Base-by-base conservation (phyloP, 108 stramenopile genomes). In the Mediolabrus comicus region DNA sequence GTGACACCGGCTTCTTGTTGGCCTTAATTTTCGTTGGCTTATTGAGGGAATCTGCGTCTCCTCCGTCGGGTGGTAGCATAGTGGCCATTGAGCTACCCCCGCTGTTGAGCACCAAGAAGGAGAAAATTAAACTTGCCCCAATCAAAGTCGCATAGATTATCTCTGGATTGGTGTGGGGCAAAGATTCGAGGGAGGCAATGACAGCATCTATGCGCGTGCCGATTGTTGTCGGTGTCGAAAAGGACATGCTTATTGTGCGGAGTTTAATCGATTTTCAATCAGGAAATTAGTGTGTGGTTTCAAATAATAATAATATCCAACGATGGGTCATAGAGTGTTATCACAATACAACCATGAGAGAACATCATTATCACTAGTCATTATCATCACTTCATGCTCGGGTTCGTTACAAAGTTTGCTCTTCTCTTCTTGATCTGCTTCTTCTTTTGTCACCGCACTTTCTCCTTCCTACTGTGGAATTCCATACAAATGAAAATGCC, bases 91-190 rank as follows among this genome's bases (percentile, higher is more conserved):
- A 70, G n/a, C 75, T 58, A 1, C 75, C 70, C 11, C 78, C 72
- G 65, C 72, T 74, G 34, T 87, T 87, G 53, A 92, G 60, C 51
- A 92, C 67, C 13, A 79, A 74, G 67, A 84, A 74, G 36, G 83
- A 82, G 46, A 92, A 60, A 8, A 75, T 72, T 9, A 90, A 67
- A 26, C 86, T 88, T 3, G 77, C 64, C 2, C 72, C 86, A 54
- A 93, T 88, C 41, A 87, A 81, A 54, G 83, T 36, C 31, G 59
- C 74, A 63, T 93, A 93, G 41, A 93, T 25, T 30, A 43, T 43
- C 41, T 43, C 41, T 19, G 41, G 41, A 35, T 90, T 84, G 19
- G 83, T 80, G 10, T 85, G 76, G 12, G 83, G 69, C 30, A 85
- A 33, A 24, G 82, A 66, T 60, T 86, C 85, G 17, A 87, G 19